Percentiles rank a stretch among this genome's conserved stretches.
Conservation (phyloP, 768 basidiomycete species). For the Sporobolomyces roseus region DNA sequence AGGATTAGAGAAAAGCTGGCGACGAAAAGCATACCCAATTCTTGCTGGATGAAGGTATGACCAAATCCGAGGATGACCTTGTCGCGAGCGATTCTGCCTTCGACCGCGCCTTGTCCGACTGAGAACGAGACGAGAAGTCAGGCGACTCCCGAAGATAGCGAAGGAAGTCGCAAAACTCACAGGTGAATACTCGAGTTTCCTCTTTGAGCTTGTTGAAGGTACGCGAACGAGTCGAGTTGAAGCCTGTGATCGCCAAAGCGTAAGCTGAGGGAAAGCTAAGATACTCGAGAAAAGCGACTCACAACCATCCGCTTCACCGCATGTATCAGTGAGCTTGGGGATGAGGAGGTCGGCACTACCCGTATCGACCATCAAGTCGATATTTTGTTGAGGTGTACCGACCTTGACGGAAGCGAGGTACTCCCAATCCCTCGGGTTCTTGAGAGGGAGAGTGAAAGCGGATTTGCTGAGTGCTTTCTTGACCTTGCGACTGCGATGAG, state of each 20-base stretch:
- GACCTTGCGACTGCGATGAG: constrained; percentile 4
- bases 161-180: no score
- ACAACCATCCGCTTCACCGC: neutral
- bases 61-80: constrained; percentile 10
- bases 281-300: neutral
- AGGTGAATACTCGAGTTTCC: no score
- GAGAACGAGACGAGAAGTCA: neutral
- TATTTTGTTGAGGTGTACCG: constrained; percentile 3
- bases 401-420: neutral
- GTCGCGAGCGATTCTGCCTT: neutral
- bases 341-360: constrained; percentile 12
- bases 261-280: no score
- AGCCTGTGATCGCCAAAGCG: no score
- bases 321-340: neutral
- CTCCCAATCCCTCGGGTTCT: neutral
- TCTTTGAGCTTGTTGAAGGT: no score
- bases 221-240: no score
- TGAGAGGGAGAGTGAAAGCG: neutral
- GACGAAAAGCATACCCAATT: no score
- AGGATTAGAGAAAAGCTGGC: no score
- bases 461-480: neutral
- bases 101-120: neutral
- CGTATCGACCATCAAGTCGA: neutral
- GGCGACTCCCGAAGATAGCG: no score
- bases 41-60: neutral